These are phyloP conservation scores for Fusarium duplospermum DNA, from an alignment of 2,329 filamentous ascomycete species.

Conservation along the genomic window DNA sequence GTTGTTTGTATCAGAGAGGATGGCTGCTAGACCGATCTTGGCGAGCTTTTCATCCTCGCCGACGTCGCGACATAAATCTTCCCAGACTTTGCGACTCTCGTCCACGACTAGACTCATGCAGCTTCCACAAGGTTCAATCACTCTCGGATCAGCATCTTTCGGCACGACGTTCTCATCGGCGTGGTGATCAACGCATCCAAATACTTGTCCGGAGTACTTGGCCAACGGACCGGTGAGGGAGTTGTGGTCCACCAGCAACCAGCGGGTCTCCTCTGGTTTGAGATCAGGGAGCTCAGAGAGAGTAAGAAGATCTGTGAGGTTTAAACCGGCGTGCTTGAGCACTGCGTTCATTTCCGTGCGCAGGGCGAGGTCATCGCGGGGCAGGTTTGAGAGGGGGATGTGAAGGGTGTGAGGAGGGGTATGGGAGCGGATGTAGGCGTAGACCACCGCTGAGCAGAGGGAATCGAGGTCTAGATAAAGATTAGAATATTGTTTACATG, in stretches of 20 bases:
- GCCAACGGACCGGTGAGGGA: slow-evolving; percentile 71
- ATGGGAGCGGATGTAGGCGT: slow-evolving; percentile 78
- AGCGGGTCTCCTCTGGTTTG: slow-evolving; percentile 67
- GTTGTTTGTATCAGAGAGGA: slow-evolving; percentile 79
- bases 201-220: slow-evolving; percentile 64
- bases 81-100: slow-evolving; percentile 69
- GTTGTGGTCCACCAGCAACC: slow-evolving; percentile 87
- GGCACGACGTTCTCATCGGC: slow-evolving; percentile 73
- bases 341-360: slow-evolving; percentile 78
- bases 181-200: slow-evolving; percentile 82
- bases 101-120: slow-evolving; percentile 78
- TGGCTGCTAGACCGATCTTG: slow-evolving; percentile 74
- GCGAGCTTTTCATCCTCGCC: slow-evolving; percentile 70
- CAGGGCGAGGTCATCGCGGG: slow-evolving; percentile 74
- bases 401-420: slow-evolving; percentile 66
- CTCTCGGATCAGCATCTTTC: slow-evolving; percentile 61
- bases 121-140: slow-evolving; percentile 76
- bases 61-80: slow-evolving; percentile 52
- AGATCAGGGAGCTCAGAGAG: slow-evolving; percentile 63
- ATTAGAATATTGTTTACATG: not conserved
- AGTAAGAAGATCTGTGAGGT: slow-evolving; percentile 72
- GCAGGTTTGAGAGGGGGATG: slow-evolving; percentile 80
- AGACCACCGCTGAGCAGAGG: slow-evolving; percentile 77
- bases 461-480: slow-evolving; percentile 77
- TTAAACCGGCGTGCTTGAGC: slow-evolving; percentile 69